Conservation (phyloP, 805 yeast genomes). For the Komagataella ulmi region DNA sequence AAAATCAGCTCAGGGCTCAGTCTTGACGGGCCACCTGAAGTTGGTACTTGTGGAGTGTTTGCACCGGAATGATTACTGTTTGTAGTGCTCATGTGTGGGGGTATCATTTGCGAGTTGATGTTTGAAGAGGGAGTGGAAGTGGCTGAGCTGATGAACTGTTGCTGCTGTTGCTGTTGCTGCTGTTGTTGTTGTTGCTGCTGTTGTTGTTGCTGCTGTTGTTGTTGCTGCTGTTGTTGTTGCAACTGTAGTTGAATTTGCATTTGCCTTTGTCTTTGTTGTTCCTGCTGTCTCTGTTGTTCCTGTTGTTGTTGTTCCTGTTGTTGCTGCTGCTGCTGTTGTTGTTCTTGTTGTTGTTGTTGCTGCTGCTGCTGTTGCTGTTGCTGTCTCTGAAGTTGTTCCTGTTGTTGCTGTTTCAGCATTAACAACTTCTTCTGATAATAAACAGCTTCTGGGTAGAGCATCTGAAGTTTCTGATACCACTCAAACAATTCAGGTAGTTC, state of each 20-base stretch:
- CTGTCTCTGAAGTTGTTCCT: slow-evolving; percentile 3
- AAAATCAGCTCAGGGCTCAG: neutral
- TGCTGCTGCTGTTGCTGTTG: slow-evolving; percentile 1
- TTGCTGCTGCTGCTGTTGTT: neutral
- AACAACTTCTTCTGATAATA: slow-evolving; percentile 17
- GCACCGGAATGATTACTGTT: neutral
- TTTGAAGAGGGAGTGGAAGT: neutral
- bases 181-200: slow-evolving; percentile 2
- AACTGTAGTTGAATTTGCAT: slow-evolving; percentile 2
- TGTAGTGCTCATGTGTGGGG: neutral
- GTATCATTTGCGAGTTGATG: neutral
- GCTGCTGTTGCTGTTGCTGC: slow-evolving; percentile 2
- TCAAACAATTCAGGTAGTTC: slow-evolving; percentile 40
- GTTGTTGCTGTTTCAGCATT: slow-evolving; percentile 4
- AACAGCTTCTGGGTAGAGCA: slow-evolving; percentile 41
- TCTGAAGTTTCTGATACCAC: slow-evolving; percentile 31
- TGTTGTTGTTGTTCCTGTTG: neutral
- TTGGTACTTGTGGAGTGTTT: neutral
- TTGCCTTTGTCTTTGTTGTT: slow-evolving; percentile 1
- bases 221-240: neutral
- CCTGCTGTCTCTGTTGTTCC: neutral
- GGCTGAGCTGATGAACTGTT: slow-evolving; percentile 1
- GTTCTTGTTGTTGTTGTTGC: slow-evolving; percentile 1
- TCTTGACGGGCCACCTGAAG: neutral
- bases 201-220: neutral